Percentiles rank a stretch among this genome's conserved stretches.
These are phyloP conservation scores for Boletus vinaceobasis DNA, from an alignment of 768 basidiomycete species.

Conservation along the genomic window DNA sequence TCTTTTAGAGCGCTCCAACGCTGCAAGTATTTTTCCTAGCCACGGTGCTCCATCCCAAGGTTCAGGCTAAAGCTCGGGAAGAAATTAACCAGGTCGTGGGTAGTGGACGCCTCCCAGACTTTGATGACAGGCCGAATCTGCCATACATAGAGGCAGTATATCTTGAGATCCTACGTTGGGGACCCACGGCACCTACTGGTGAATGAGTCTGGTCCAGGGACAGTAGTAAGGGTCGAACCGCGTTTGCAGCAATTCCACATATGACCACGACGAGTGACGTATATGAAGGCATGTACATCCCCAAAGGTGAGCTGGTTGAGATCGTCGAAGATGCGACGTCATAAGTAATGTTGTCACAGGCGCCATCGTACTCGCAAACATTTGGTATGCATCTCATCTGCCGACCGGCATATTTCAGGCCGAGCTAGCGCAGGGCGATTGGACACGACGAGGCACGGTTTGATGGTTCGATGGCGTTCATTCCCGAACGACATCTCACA, in stretches of 20 bases:
- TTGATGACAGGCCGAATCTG: conserved; percentile 25
- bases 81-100: conserved; percentile 35
- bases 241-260: conserved; percentile 21
- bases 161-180: conserved; percentile 33
- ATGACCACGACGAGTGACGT: conserved; percentile 22
- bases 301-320: conserved; percentile 19
- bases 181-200: conserved; percentile 28
- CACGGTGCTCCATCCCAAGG: conserved; percentile 33
- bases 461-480: conserved; percentile 49
- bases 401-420: not conserved
- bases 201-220: not conserved
- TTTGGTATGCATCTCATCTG: conserved; percentile 17
- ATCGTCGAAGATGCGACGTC: not conserved
- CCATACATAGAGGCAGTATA: conserved; percentile 32
- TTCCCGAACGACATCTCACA: conserved; percentile 53
- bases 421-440: conserved; percentile 36
- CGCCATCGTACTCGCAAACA: conserved; percentile 20
- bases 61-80: conserved; percentile 29
- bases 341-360: conserved; percentile 3
- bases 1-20: conserved; percentile 10
- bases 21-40: conserved; percentile 30
- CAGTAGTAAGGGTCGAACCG: not conserved
- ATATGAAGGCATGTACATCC: conserved; percentile 31
- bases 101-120: conserved; percentile 24
- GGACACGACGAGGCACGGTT: conserved; percentile 50